Conservation (phyloP, 768 basidiomycete genomes). For the Xerocomus spinulosus region DNA sequence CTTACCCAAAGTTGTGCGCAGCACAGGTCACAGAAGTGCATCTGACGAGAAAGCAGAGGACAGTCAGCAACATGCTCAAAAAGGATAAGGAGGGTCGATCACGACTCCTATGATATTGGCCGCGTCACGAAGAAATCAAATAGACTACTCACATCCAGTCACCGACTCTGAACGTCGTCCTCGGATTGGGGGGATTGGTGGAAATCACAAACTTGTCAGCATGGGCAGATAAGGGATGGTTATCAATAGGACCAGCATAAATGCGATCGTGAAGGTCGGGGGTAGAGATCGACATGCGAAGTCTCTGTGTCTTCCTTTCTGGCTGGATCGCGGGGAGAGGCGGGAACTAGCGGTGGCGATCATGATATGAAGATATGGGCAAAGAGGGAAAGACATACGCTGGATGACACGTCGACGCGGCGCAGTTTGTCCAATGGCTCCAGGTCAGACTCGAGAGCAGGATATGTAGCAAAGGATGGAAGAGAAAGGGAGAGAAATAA, state of each 20-base stretch:
- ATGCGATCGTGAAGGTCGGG: constrained; percentile 29
- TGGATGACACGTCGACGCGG: constrained; percentile 36
- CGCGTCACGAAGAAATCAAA: constrained; percentile 17
- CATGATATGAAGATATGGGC: background rate
- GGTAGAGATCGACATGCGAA: constrained; percentile 34
- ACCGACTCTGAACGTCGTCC: constrained; percentile 59
- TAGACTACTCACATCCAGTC: constrained; percentile 68
- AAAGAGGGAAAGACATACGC: constrained; percentile 12
- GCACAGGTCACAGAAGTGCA: constrained; percentile 65
- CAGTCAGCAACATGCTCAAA: constrained; percentile 10
- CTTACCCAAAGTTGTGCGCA: constrained; percentile 84
- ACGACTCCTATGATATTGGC: constrained; percentile 10
- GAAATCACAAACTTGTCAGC: constrained; percentile 52
- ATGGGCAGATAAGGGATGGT: constrained; percentile 4
- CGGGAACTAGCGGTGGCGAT: constrained; percentile 9
- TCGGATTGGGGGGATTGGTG: constrained; percentile 67
- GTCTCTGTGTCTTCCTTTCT: constrained; percentile 16
- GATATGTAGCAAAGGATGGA: constrained; percentile 41
- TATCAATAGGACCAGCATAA: background rate
- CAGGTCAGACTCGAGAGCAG: constrained; percentile 60
- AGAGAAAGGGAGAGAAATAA: constrained; percentile 50
- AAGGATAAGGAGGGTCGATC: constrained; percentile 13
- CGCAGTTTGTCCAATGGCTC: constrained; percentile 56
- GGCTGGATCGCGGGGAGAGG: constrained; percentile 22
- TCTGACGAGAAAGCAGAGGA: constrained; percentile 33